Evolutionary conservation across 2,329 filamentous ascomycete species (phyloP), one percentile per base, ranked within the genome.

Genomic region (Myriosclerotinia curreyana): DNA sequence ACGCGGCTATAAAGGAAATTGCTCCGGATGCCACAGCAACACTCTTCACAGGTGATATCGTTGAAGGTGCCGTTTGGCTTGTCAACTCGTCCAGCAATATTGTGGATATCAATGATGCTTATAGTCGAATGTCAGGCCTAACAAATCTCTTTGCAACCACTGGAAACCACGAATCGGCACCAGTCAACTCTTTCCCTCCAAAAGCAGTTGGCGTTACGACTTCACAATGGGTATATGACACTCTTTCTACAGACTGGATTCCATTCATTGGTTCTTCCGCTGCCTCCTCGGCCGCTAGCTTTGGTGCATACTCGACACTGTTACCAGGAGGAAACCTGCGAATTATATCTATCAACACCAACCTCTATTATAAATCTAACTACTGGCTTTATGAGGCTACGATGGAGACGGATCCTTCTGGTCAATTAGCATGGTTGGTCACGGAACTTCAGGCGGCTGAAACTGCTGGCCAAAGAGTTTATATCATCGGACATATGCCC

Each of bases 261-360:
- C 49, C 60, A 3, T 76, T 77, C 64, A 74, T 76, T 31, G 75
- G 74, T 4, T 42, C 69, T 31, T 60, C 69, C 11, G 70, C 73
- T 22, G 69, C 74, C 20, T 65, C 60, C 5, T 72, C 48, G 28
- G 70, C 72, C 5, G 67, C 69, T 31, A 66, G 75, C 28, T 76
- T 74, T 64, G 77, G 75, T 48, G 73, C 72, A n/a, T 78, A 78
- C 60, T 75, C 77, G 1, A 71, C 73, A 51, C 68, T 75, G 25
- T 69, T 75, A 6, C 20, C 61, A n/a, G 54, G 61, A 54, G 38
- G 51, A 44, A 74, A 75, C 28, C 72, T 79, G 8, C 74, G 75
- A 22, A 73, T 79, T 51, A 79, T 79, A 63, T 78, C 77, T 6
- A 72, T 79, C 65, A 79, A 79, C 70, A 77, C 75, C 51, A 76